These are phyloP conservation scores for Mucor plumbeus DNA, from an alignment of 371 early-diverging fungal species.

Conservation along the genomic window DNA sequence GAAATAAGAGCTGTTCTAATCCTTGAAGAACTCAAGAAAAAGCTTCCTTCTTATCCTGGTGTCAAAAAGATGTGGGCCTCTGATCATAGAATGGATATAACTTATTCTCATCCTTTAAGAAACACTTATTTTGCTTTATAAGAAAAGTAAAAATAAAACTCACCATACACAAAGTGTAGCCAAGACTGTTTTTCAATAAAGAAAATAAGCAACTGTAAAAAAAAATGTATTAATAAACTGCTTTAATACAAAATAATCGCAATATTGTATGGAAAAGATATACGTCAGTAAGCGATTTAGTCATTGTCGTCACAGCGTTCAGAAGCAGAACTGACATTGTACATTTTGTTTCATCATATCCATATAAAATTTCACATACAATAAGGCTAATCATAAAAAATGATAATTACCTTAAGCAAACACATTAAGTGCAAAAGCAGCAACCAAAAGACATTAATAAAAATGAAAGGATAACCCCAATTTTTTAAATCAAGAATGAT, in stretches of 20 bases:
- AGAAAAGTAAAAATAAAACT: conserved; percentile 6
- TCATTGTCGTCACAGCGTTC: conserved; percentile 41
- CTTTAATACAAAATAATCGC: conserved; percentile 15
- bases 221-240: conserved; percentile 15
- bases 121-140: conserved; percentile 10
- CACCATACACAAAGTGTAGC: conserved; percentile 9
- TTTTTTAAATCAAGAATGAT: conserved; percentile 6
- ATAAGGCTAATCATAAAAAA: not conserved
- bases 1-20: conserved; percentile 21
- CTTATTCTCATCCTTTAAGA: conserved; percentile 39
- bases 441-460: not conserved
- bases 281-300: conserved; percentile 24
- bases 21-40: conserved; percentile 40
- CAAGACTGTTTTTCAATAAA: not conserved
- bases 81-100: conserved; percentile 58
- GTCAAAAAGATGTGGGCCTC: conserved; percentile 40
- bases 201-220: not conserved
- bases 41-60: conserved; percentile 23
- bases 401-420: conserved; percentile 14
- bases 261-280: conserved; percentile 14
- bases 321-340: conserved; percentile 56
- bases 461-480: not conserved
- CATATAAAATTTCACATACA: conserved; percentile 16
- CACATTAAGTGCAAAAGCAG: too few relatives aligned
- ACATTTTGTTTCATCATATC: conserved; percentile 37